Evolutionary conservation across 83 land plant genomes (phyloP).

Genomic region (Thuja plicata): DNA sequence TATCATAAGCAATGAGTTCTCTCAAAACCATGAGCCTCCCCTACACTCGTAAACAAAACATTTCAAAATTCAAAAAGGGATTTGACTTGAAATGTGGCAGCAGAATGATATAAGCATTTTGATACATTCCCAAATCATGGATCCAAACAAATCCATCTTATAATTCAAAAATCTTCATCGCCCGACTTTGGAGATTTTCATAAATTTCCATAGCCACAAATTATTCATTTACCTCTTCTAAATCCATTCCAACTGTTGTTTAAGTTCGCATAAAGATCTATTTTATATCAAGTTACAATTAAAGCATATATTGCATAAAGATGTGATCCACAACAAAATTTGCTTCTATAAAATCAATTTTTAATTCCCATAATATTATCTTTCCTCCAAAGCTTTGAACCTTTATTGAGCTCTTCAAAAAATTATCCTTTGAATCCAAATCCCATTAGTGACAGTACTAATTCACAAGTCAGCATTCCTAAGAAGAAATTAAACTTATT

Average conservation of each 20-base stretch:
- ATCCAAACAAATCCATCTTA: not conserved
- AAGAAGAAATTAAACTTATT: no score
- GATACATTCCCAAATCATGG: not conserved
- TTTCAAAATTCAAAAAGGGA: no score
- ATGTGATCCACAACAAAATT: not conserved
- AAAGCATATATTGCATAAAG: not conserved
- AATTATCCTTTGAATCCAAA: no score
- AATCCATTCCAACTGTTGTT: not conserved
- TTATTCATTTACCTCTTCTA: not conserved
- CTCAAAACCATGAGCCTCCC: not conserved
- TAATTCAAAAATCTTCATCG: not conserved
- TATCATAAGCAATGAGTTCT: not conserved
- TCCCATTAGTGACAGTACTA: no score
- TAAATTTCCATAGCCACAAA: not conserved
- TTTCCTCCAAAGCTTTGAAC: not conserved
- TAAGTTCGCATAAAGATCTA: not conserved
- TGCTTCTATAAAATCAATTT: no score
- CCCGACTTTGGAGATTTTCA: not conserved
- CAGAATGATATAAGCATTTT: not conserved
- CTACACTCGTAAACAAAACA: no score
- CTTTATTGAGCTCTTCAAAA: no score
- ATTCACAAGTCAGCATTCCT: no score
- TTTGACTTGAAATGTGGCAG: not conserved
- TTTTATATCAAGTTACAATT: not conserved
- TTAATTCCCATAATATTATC: not conserved